phyloP scores from a whole-genome alignment of 1,284 basidiomycete genomes.

The Schizophyllum amplum region DNA sequence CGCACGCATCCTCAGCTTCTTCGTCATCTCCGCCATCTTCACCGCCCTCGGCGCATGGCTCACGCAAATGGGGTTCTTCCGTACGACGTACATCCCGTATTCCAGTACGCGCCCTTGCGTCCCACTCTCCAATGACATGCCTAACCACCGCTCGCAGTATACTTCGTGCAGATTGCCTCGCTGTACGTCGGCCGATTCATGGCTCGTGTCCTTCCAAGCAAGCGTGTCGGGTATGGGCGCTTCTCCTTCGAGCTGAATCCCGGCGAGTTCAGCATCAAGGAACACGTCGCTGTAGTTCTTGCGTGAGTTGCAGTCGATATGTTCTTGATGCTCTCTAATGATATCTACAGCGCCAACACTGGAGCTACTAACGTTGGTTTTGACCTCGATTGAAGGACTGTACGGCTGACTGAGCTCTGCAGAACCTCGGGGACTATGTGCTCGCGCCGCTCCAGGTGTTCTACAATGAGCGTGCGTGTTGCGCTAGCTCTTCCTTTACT shows the following conservation, averaged over 20 bases:
- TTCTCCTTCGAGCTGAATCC: conserved; percentile 20
- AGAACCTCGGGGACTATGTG: conserved; percentile 17
- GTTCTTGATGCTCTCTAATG: background rate
- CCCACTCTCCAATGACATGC: background rate
- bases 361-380: conserved; percentile 8
- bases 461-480: background rate
- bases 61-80: conserved; percentile 20
- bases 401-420: background rate
- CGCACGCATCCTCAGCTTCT: conserved; percentile 12
- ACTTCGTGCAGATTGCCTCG: conserved; percentile 19
- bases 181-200: conserved; percentile 17
- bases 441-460: background rate
- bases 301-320: background rate
- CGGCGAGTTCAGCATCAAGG: conserved; percentile 44
- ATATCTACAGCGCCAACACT: background rate
- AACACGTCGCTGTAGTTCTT: conserved; percentile 35
- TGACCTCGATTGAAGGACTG: background rate
- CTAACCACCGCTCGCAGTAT: conserved; percentile 6
- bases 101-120: conserved; percentile 9
- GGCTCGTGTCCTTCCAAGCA: conserved; percentile 14
- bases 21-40: conserved; percentile 15
- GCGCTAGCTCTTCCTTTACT: background rate
- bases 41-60: conserved; percentile 19
- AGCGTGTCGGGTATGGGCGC: conserved; percentile 14
- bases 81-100: conserved; percentile 18